Percentiles rank a stretch among this genome's conserved stretches.
phyloP scores from a whole-genome alignment of 228 moss, liverwort and hornwort genomes.

The Sphagnum fallax region DNA sequence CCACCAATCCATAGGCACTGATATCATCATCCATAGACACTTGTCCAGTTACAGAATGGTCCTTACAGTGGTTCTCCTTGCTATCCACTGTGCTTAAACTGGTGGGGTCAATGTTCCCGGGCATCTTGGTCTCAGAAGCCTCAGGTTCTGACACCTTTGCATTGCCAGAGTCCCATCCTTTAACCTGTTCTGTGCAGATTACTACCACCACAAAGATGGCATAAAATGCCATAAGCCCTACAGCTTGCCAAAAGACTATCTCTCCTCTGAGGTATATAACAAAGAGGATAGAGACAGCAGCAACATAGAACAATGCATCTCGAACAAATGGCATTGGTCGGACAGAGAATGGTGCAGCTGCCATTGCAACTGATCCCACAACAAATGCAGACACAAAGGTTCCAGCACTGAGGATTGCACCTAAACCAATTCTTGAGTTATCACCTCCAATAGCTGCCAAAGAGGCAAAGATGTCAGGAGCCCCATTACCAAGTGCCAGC shows the following conservation, averaged over 20 bases:
- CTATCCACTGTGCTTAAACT: no score
- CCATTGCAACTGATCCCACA: slow-evolving; percentile 60
- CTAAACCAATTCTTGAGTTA: slow-evolving; percentile 47
- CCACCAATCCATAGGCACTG: slow-evolving; percentile 2
- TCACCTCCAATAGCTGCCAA: slow-evolving; percentile 56
- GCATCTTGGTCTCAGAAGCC: background rate
- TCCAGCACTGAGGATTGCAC: slow-evolving; percentile 62
- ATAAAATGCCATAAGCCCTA: slow-evolving; percentile 49
- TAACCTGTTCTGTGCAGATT: slow-evolving; percentile 30
- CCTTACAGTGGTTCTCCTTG: no score
- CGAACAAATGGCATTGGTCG: slow-evolving; percentile 50
- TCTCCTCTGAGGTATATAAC: slow-evolving; percentile 42
- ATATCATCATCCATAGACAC: background rate
- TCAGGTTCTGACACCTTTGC: slow-evolving; percentile 1
- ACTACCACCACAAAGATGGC: slow-evolving; percentile 49
- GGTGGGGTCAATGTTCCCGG: background rate
- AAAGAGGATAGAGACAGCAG: slow-evolving; percentile 43
- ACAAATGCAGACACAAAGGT: slow-evolving; percentile 61
- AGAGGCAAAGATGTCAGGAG: slow-evolving; percentile 58
- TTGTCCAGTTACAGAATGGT: no score
- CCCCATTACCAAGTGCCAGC: slow-evolving; percentile 57
- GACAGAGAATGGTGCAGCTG: slow-evolving; percentile 46
- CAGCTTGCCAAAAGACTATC: slow-evolving; percentile 50
- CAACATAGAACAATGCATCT: slow-evolving; percentile 43
- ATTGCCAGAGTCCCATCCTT: slow-evolving; percentile 14